Conservation (phyloP, 2,329 filamentous ascomycete genomes). For the Gyromitra esculenta region DNA sequence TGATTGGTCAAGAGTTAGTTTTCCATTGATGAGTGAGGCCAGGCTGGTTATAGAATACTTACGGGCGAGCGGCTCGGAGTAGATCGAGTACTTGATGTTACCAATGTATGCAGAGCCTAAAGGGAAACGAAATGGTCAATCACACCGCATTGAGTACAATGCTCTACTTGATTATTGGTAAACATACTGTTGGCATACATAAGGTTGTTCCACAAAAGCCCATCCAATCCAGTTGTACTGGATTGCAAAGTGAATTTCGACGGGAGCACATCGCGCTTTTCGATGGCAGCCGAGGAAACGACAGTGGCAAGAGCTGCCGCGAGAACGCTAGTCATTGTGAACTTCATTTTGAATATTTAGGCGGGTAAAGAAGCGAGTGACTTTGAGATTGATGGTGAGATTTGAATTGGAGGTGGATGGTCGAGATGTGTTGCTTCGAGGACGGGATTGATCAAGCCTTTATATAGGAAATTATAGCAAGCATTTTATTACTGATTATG, state of each 20-base stretch:
- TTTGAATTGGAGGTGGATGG: conserved; percentile 4
- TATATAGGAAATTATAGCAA: conserved; percentile 10
- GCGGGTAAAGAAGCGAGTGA: not conserved
- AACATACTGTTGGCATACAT: conserved; percentile 43
- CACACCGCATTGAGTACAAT: not conserved
- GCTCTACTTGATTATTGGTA: not conserved
- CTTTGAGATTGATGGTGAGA: not conserved
- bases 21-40: not conserved
- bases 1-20: not conserved
- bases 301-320: conserved; percentile 25
- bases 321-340: conserved; percentile 33
- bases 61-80: conserved; percentile 41
- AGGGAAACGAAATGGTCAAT: not conserved
- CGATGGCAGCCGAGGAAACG: conserved; percentile 35
- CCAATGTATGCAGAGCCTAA: conserved; percentile 48
- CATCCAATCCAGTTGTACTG: conserved; percentile 1
- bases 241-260: conserved; percentile 14
- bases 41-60: not conserved
- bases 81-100: conserved; percentile 36
- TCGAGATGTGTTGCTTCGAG: not conserved
- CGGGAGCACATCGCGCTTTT: conserved; percentile 34
- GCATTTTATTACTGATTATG: not conserved
- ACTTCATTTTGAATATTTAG: conserved; percentile 41
- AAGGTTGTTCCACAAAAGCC: conserved; percentile 23
- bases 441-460: not conserved